These are phyloP conservation scores for Didymella segeticola DNA, from an alignment of 2,329 filamentous ascomycete species.

Conservation along the genomic window DNA sequence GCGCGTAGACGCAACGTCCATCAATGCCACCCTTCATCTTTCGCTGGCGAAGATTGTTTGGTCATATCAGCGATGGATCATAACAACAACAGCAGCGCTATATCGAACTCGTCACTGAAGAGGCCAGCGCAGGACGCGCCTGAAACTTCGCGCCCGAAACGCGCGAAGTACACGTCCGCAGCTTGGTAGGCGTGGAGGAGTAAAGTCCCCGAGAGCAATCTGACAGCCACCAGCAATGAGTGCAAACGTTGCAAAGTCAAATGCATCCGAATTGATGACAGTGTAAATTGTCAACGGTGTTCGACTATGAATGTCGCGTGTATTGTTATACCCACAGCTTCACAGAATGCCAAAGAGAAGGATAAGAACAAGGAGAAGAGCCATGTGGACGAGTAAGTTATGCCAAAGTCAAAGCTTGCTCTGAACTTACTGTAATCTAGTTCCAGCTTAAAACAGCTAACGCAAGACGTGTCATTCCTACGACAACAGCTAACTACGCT, in stretches of 20 bases:
- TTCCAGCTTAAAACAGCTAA: constrained; percentile 13
- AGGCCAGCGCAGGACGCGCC: constrained; percentile 18
- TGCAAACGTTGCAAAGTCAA: constrained; percentile 29
- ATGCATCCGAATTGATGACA: constrained; percentile 21
- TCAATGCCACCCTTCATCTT: neutral
- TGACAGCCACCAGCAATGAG: constrained; percentile 23
- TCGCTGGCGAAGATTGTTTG: neutral
- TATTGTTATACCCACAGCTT: constrained; percentile 18
- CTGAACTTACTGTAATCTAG: neutral
- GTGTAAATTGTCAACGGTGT: constrained; percentile 25
- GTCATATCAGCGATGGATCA: neutral
- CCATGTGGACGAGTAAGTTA: constrained; percentile 12
- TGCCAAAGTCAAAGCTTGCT: too few relatives aligned
- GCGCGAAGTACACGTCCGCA: constrained; percentile 29
- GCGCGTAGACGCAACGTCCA: neutral
- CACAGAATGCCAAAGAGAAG: constrained; percentile 20
- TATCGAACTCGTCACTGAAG: constrained; percentile 20
- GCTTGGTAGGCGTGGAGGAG: constrained; percentile 19
- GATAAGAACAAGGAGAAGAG: constrained; percentile 11
- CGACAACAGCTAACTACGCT: constrained; percentile 22
- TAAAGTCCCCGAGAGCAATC: neutral
- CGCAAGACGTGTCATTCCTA: constrained; percentile 21
- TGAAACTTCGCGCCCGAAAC: constrained; percentile 22
- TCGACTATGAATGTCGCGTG: constrained; percentile 18
- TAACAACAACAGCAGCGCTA: neutral